Evolutionary conservation across 2,329 filamentous ascomycete species (phyloP).

Genomic region (Dactylonectria macrodidyma): DNA sequence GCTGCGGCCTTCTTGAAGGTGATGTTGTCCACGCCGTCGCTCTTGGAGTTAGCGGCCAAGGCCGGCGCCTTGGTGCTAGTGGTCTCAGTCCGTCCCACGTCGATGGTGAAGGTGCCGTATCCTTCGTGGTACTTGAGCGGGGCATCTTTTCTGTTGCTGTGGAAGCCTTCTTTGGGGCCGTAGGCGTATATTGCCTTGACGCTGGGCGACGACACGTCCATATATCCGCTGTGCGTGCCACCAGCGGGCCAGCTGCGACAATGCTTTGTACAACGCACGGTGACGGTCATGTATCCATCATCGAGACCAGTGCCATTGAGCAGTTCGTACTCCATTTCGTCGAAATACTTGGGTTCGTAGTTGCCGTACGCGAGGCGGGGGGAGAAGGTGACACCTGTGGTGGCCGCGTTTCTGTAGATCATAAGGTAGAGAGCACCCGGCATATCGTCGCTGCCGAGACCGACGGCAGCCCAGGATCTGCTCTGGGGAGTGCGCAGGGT

Average conservation of each 20-base stretch:
- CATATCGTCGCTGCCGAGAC: conserved; percentile 68
- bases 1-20: conserved; percentile 49
- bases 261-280: conserved; percentile 64
- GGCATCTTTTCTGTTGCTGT: conserved; percentile 59
- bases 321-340: conserved; percentile 59
- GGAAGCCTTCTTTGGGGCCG: conserved; percentile 62
- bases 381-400: conserved; percentile 68
- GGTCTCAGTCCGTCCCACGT: conserved; percentile 67
- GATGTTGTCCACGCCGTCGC: conserved; percentile 55
- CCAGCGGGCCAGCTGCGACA: conserved; percentile 65
- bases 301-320: conserved; percentile 64
- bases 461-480: conserved; percentile 68
- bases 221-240: conserved; percentile 54
- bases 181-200: conserved; percentile 70
- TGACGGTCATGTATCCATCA: conserved; percentile 63
- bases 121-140: conserved; percentile 66
- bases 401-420: conserved; percentile 64
- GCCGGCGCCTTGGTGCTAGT: conserved; percentile 58
- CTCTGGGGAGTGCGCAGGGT: conserved; percentile 63
- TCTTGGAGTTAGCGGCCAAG: conserved; percentile 52
- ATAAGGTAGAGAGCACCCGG: conserved; percentile 67
- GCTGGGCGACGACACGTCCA: conserved; percentile 65
- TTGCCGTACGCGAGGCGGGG: conserved; percentile 66
- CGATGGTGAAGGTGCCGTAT: conserved; percentile 70
- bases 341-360: conserved; percentile 65